Evolutionary conservation across 1,284 basidiomycete species (phyloP), one percentile per base, ranked within the genome.

Genomic region (Gomphus bonarii): DNA sequence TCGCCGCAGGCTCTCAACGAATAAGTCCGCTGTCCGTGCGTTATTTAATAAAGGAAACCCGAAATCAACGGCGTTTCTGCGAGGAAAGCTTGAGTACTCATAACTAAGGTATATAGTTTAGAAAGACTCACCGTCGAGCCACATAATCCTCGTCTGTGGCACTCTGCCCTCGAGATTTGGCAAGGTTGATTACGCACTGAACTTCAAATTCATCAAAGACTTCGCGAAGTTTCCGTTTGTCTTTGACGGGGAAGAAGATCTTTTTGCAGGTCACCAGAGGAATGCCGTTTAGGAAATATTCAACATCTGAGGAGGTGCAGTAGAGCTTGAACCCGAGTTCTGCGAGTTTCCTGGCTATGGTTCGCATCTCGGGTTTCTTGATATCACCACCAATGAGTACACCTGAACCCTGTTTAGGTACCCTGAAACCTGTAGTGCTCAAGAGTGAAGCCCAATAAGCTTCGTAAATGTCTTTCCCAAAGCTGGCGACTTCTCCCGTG

Each of bases 401-500:
- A 63, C 92, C 90, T 3, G 85, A 90, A 59, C 81, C 80, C n/a
- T 82, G 77, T 54, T 77, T 77, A 18, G 94, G 93, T 54, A 91
- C 76, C 68, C 88, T 92, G 81, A 97, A 97, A 8, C 91, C 92
- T 3, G 91, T 95, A 8, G 90, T 93, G 63, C 86, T 91, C 54
- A 89, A 82, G 38, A 94, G 77, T 9, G 90, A 85, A 8, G 91
- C 85, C 95, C 95, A 98, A 73, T 97, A 98, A 10, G 95, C 97
- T 71, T 99, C 97, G 67, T 95, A 85, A 43, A 98, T 76, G 68
- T 97, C 90, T 67, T 84, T 83, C 49, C 95, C 97, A 68, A 99
- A 99, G 62, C 90, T 87, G n/a, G 97, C 97, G 20, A 99, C 93
- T 72, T 99, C 95, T 57, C 95, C 97, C 6, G 97, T 99, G 65